Base-by-base conservation (phyloP, 23 red algal genomes). In the Gracilaria domingensis region DNA sequence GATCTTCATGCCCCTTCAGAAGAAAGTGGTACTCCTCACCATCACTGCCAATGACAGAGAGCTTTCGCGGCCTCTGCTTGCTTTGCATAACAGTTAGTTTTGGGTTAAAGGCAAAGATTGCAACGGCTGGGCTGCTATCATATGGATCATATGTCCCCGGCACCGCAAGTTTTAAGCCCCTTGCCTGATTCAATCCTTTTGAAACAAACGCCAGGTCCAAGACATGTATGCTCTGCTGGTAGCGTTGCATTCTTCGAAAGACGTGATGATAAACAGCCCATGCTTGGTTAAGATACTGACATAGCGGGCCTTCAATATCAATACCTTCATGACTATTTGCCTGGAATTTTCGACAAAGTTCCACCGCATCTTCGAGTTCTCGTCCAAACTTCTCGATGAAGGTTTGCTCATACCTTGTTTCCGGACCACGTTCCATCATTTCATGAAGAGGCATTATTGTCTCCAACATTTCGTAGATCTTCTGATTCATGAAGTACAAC, bases 1-100 rank as follows among this genome's bases (percentile, higher is more conserved):
- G 80, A 61, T 99, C 97, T 55, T 99, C 97, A 89, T 99, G 97
- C 34, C 97, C 97, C 75, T 99, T 99, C 60, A 99, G 67, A 45
- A 99, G 85, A 93, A 99, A 99, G 56, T 84, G 56, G 80, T 99
- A 93, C 84, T 96, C 94, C 49, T 82, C 35, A 62, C 97, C 97
- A 71, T 99, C 97, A 72, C 76, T 86, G 23, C 97, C 97, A 47
- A 94, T 89, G n/a, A 99, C 94, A 9, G 88, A 85, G 18, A 99
- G 86, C 42, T 91, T 87, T 25, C 97, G 94, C 37, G 97, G 97
- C 18, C 97, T 88, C 66, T 99, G 97, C 74, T 99, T 99, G 58
- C 94, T 96, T 36, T 83, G 92, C 36, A 99, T 95, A 33, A 99
- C 93, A 58, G 75, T 82, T 72, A 99, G 42, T 20, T 85, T 81